A percentile compares a stretch with the other conserved stretches of the same genome.
phyloP scores from a whole-genome alignment of 2,329 filamentous ascomycete species.

The Lachnellula subtilissima region DNA sequence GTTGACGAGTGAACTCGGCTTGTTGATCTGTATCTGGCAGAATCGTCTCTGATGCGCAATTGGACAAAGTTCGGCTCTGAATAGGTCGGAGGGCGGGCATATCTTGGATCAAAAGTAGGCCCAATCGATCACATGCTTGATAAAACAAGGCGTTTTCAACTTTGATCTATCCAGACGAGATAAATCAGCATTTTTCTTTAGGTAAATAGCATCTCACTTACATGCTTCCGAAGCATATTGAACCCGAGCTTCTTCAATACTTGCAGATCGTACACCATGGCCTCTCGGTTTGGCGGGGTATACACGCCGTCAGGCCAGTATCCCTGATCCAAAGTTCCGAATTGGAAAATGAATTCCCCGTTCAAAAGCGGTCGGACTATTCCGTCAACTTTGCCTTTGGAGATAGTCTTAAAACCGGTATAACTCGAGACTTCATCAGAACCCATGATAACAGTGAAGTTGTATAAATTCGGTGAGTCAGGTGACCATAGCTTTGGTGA shows the following conservation, averaged over 20 bases:
- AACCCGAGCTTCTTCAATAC: slow-evolving; percentile 61
- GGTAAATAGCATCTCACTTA: slow-evolving; percentile 36
- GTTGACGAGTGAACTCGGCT: slow-evolving; percentile 53
- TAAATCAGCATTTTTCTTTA: neutral
- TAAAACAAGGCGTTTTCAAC: slow-evolving; percentile 14
- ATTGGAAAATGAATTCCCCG: slow-evolving; percentile 62
- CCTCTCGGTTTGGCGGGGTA: slow-evolving; percentile 58
- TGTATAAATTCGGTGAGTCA: slow-evolving; percentile 57
- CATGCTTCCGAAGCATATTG: slow-evolving; percentile 67
- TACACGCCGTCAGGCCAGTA: slow-evolving; percentile 69
- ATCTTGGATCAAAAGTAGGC: slow-evolving; percentile 59
- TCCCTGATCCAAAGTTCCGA: slow-evolving; percentile 66
- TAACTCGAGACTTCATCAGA: slow-evolving; percentile 57
- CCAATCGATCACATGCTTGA: slow-evolving; percentile 15
- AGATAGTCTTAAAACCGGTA: slow-evolving; percentile 63
- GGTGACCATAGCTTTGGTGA: slow-evolving; percentile 62
- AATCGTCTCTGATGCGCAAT: slow-evolving; percentile 13
- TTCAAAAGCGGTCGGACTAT: slow-evolving; percentile 46
- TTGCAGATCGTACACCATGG: slow-evolving; percentile 62
- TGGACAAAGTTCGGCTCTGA: slow-evolving; percentile 6
- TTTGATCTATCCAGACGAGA: neutral
- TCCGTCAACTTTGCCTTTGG: slow-evolving; percentile 50
- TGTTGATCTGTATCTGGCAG: slow-evolving; percentile 46
- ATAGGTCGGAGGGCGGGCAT: slow-evolving; percentile 57
- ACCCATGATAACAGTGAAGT: slow-evolving; percentile 51